Conservation (phyloP, 2,329 filamentous ascomycete genomes). For the Botrytis fabae region DNA sequence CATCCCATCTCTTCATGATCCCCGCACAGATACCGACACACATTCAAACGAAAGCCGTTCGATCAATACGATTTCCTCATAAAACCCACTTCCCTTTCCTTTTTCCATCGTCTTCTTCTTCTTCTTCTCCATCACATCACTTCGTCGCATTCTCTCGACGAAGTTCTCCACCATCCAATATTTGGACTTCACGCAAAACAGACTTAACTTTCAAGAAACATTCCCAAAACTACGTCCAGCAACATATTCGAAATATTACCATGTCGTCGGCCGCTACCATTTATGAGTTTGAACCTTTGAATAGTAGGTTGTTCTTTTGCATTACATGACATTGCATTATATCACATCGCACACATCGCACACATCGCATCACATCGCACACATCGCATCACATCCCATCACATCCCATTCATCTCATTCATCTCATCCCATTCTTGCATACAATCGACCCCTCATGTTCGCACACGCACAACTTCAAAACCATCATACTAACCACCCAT, state of each 20-base stretch:
- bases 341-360: background rate
- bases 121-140: background rate
- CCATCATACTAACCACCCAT: slow-evolving; percentile 16
- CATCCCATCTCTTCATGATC: background rate
- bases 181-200: slow-evolving; percentile 15
- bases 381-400: background rate
- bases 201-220: background rate
- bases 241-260: slow-evolving; percentile 22
- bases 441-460: background rate
- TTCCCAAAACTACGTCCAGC: slow-evolving; percentile 10
- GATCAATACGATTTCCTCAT: background rate
- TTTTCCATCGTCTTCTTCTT: background rate
- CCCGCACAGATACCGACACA: background rate
- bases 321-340: background rate
- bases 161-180: slow-evolving; percentile 3
- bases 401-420: background rate
- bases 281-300: slow-evolving; percentile 81
- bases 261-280: slow-evolving; percentile 72
- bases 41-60: background rate
- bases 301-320: slow-evolving; percentile 59
- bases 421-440: background rate
- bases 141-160: slow-evolving; percentile 7
- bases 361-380: background rate
- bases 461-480: slow-evolving; percentile 6
- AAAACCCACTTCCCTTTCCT: background rate